Percentiles rank a stretch among this genome's conserved stretches.
phyloP scores from a whole-genome alignment of 2,329 filamentous ascomycete genomes.

The Ascochyta clinopodiicola region DNA sequence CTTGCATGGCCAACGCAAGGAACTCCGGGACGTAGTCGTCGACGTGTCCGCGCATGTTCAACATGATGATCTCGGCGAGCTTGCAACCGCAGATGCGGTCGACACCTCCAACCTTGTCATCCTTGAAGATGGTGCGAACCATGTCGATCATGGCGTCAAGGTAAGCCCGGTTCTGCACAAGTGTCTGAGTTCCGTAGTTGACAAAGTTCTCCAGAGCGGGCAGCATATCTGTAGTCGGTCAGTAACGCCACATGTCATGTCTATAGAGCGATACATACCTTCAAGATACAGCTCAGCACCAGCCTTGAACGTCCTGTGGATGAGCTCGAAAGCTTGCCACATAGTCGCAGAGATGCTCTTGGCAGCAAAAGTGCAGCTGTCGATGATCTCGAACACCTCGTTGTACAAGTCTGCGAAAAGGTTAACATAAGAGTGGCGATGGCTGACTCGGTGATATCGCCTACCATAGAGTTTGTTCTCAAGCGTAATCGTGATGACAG shows the following conservation, averaged over 20 bases:
- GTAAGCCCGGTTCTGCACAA: constrained; percentile 84
- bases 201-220: constrained; percentile 98
- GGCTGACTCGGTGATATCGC: constrained; percentile 22
- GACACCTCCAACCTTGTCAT: constrained; percentile 89
- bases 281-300: constrained; percentile 97
- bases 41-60: constrained; percentile 86
- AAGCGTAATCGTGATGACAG: constrained; percentile 92
- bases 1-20: constrained; percentile 84
- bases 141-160: constrained; percentile 89
- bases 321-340: constrained; percentile 98
- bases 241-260: constrained; percentile 6
- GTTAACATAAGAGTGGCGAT: constrained; percentile 24
- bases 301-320: constrained; percentile 95
- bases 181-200: constrained; percentile 81
- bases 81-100: constrained; percentile 98
- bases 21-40: constrained; percentile 90
- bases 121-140: constrained; percentile 93
- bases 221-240: constrained; percentile 75
- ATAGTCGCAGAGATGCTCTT: constrained; percentile 95
- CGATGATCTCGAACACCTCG: constrained; percentile 98
- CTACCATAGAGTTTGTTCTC: constrained; percentile 95
- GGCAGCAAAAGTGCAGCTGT: constrained; percentile 97
- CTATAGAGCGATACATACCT: constrained; percentile 40
- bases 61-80: constrained; percentile 94
- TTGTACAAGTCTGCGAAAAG: constrained; percentile 79